phyloP scores from a whole-genome alignment of 306 rosid genomes.

The Glycine soja region DNA sequence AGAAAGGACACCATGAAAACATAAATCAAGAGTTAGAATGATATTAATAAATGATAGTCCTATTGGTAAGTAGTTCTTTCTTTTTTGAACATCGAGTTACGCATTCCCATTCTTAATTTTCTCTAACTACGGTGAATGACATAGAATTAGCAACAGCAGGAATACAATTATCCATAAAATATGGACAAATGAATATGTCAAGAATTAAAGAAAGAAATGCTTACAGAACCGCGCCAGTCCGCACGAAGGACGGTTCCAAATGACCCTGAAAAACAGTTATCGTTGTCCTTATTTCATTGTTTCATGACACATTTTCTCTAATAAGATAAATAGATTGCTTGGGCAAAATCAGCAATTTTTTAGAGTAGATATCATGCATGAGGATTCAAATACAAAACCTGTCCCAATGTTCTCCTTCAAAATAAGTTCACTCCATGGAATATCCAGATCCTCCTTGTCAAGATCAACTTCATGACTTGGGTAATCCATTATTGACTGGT shows the following conservation, averaged over 20 bases:
- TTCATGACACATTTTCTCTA: slow-evolving; percentile 25
- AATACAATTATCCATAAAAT: slow-evolving; percentile 17
- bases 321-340: slow-evolving; percentile 16
- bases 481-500: slow-evolving; percentile 43
- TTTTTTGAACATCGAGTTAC: background rate
- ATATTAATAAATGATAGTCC: no score
- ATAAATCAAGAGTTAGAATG: no score
- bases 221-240: slow-evolving; percentile 96
- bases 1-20: no score
- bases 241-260: slow-evolving; percentile 94
- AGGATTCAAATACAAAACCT: slow-evolving; percentile 58
- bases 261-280: slow-evolving; percentile 77
- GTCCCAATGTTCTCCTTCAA: slow-evolving; percentile 86
- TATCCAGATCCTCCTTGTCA: slow-evolving; percentile 71
- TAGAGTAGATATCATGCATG: slow-evolving; percentile 21
- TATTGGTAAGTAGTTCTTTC: no score
- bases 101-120: slow-evolving; percentile 8
- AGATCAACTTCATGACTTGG: slow-evolving; percentile 60
- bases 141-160: slow-evolving; percentile 9
- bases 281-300: slow-evolving; percentile 26
- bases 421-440: slow-evolving; percentile 81
- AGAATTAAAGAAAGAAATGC: slow-evolving; percentile 45
- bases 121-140: slow-evolving; percentile 14
- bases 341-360: slow-evolving; percentile 22
- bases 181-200: slow-evolving; percentile 25